Evolutionary conservation across 1,139 yeast species (phyloP).

Genomic region (Zygoascus meyerae): DNA sequence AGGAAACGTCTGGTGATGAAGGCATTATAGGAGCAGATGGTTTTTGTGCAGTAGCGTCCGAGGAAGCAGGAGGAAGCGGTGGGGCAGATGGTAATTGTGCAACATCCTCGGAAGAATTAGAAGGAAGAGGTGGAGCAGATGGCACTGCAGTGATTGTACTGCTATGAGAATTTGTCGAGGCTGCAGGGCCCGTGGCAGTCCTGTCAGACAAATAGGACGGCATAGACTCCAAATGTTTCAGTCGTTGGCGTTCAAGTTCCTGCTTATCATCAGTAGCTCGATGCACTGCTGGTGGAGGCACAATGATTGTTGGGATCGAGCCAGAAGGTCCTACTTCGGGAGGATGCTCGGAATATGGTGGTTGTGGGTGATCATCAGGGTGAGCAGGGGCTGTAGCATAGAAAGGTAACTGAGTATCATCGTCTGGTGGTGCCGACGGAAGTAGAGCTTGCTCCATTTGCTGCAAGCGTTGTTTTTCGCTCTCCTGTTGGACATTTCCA

Average conservation of each 20-base stretch:
- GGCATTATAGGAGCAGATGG: neutral
- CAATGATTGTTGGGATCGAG: neutral
- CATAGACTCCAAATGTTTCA: constrained; percentile 21
- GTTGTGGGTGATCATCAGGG: constrained; percentile 2
- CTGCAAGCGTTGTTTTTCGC: constrained; percentile 52
- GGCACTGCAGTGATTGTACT: neutral
- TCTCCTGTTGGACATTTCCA: constrained; percentile 6
- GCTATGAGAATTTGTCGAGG: too few species aligned
- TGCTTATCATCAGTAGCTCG: constrained; percentile 23
- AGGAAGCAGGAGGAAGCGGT: constrained; percentile 4
- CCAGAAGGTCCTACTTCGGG: neutral
- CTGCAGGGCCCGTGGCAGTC: too few species aligned
- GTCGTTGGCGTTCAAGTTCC: constrained; percentile 26
- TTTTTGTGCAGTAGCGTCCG: neutral
- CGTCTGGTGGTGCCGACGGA: constrained; percentile 51
- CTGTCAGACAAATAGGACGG: constrained; percentile 27
- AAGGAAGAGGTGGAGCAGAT: constrained; percentile 11
- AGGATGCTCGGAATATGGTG: constrained; percentile 1
- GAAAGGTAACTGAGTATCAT: constrained; percentile 3
- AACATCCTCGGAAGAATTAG: too few species aligned
- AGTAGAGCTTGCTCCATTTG: constrained; percentile 51
- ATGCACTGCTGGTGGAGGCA: neutral
- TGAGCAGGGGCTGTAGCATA: constrained; percentile 9
- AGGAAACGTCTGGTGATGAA: too few species aligned
- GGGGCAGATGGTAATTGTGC: constrained; percentile 13